A percentile compares a stretch with the other conserved stretches of the same genome.
phyloP scores from a whole-genome alignment of 179 eudicot species.

The Vitellaria paradoxa region DNA sequence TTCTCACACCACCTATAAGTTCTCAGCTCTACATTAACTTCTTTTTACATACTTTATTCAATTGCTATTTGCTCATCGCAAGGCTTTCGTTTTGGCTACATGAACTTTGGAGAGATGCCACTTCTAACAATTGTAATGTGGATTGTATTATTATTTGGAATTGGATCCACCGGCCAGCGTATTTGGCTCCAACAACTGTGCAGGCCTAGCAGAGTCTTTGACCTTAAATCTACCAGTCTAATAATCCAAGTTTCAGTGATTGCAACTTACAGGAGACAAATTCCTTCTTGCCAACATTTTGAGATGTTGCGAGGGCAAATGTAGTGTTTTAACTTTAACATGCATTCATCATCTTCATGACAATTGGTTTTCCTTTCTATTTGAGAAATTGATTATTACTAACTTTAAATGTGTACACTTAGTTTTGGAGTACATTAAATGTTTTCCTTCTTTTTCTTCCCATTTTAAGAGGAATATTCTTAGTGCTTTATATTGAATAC shows the following conservation, averaged over 20 bases:
- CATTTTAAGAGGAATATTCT: conserved; percentile 40
- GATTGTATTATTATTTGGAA: background rate
- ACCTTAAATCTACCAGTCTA: background rate
- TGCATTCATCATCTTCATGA: background rate
- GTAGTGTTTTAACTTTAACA: background rate
- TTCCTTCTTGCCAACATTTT: background rate
- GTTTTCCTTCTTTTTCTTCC: background rate
- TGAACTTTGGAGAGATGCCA: background rate
- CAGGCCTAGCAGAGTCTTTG: background rate
- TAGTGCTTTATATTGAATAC: conserved; percentile 96
- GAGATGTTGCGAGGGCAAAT: background rate
- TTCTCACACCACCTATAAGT: background rate
- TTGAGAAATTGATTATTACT: conserved; percentile 1
- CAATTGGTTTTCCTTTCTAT: background rate
- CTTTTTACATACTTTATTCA: background rate
- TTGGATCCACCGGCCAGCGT: background rate
- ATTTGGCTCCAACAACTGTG: background rate
- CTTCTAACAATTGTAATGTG: background rate
- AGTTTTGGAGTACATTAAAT: background rate
- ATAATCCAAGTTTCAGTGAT: background rate
- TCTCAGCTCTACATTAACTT: no score
- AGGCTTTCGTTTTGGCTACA: background rate
- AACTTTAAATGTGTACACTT: background rate
- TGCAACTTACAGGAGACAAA: background rate
- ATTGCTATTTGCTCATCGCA: background rate